Conservation (phyloP, 495 filamentous ascomycete species). For the Xanthoparmelia taractica region DNA sequence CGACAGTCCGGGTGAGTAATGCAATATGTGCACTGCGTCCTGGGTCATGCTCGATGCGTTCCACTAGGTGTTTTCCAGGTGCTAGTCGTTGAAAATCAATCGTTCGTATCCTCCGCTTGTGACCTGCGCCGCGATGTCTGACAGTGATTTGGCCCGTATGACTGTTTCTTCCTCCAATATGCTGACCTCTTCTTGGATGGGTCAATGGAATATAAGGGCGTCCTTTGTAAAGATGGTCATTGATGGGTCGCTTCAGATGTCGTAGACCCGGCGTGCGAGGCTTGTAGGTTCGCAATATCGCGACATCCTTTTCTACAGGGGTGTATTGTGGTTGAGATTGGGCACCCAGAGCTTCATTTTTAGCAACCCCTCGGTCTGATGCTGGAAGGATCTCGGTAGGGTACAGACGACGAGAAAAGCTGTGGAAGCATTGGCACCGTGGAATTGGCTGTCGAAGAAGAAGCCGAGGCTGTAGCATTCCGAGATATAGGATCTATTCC, state of each 20-base stretch:
- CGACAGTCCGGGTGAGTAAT: conserved; percentile 60
- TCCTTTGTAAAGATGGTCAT: conserved; percentile 94
- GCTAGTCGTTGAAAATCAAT: conserved; percentile 74
- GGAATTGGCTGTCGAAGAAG: conserved; percentile 44
- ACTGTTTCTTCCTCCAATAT: conserved; percentile 87
- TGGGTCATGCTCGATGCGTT: conserved; percentile 93
- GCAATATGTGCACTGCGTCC: conserved; percentile 91
- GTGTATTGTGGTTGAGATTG: conserved; percentile 13
- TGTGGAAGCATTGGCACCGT: conserved; percentile 38
- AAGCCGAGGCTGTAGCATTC: conserved; percentile 59
- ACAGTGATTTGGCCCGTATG: conserved; percentile 69
- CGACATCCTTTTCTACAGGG: conserved; percentile 12
- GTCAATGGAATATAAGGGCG: conserved; percentile 76
- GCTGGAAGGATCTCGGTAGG: conserved; percentile 40
- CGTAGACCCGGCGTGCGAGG: conserved; percentile 90
- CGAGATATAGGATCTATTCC: not conserved
- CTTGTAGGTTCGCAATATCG: conserved; percentile 70
- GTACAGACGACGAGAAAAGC: conserved; percentile 33
- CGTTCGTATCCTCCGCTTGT: conserved; percentile 81
- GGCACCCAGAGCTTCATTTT: conserved; percentile 15
- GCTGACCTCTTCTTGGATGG: conserved; percentile 80
- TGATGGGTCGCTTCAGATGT: conserved; percentile 83
- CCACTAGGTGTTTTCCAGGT: conserved; percentile 75
- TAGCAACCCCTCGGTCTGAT: conserved; percentile 21
- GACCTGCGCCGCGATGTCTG: conserved; percentile 82